These are phyloP conservation scores for Penicillium palitans DNA, from an alignment of 2,329 filamentous ascomycete genomes.

Conservation along the genomic window DNA sequence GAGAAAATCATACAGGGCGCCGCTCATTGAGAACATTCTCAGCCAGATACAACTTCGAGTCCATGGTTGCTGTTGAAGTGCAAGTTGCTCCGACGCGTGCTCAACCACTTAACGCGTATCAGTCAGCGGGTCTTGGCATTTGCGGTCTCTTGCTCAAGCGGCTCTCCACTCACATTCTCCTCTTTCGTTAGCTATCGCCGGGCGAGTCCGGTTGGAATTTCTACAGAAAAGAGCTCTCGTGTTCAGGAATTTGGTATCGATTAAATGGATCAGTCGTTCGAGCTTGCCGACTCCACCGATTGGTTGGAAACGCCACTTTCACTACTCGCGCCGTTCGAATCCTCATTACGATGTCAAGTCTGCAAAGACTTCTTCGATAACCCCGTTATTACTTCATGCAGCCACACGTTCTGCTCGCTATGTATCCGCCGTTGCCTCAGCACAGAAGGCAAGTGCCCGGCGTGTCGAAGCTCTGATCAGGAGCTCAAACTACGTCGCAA, in stretches of 20 bases:
- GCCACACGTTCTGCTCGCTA: constrained; percentile 93
- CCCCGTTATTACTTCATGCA: constrained; percentile 92
- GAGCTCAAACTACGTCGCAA: constrained; percentile 83
- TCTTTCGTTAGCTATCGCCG: constrained; percentile 1
- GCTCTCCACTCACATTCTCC: constrained; percentile 15
- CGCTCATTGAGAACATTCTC: constrained; percentile 75
- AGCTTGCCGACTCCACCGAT: constrained; percentile 49
- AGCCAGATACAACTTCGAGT: constrained; percentile 71
- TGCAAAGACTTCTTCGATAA: constrained; percentile 97
- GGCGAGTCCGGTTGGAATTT: background rate
- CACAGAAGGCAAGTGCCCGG: constrained; percentile 80
- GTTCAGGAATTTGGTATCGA: background rate
- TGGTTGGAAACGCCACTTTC: constrained; percentile 51
- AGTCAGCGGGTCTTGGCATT: constrained; percentile 44
- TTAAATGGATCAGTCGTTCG: constrained; percentile 39
- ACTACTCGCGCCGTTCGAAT: constrained; percentile 62
- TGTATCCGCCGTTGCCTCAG: constrained; percentile 88
- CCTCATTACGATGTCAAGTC: constrained; percentile 87
- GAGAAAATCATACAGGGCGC: constrained; percentile 58
- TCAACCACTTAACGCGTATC: constrained; percentile 46
- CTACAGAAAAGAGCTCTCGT: background rate
- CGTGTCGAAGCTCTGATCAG: constrained; percentile 77
- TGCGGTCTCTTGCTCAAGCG: constrained; percentile 4
- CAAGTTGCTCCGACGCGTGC: constrained; percentile 33
- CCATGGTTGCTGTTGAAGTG: constrained; percentile 39